Evolutionary conservation across 1,284 basidiomycete genomes (phyloP).

Genomic region (Cutaneotrichosporon dermatis): DNA sequence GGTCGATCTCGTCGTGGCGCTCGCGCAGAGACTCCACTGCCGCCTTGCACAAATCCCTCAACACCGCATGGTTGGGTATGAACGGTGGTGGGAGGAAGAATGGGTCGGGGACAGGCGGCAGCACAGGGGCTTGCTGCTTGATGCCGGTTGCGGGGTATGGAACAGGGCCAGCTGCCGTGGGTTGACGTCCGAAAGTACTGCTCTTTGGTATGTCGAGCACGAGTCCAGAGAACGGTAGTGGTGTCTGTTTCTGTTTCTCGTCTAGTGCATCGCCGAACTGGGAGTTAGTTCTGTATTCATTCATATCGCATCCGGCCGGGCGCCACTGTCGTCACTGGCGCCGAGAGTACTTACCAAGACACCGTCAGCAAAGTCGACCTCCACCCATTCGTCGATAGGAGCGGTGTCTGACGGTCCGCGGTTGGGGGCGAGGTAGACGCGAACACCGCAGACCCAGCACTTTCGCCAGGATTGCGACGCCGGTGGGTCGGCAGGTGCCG

Average conservation of each 20-base stretch:
- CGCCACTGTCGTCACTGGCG: too few relatives aligned
- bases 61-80: slow-evolving; percentile 48
- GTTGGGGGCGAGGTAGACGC: slow-evolving; percentile 23
- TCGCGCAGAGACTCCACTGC: slow-evolving; percentile 34
- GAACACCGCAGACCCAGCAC: slow-evolving; percentile 37
- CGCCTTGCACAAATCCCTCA: slow-evolving; percentile 39
- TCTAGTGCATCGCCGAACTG: slow-evolving; percentile 31
- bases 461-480: slow-evolving; percentile 27
- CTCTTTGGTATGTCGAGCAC: slow-evolving; percentile 14
- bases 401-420: slow-evolving; percentile 17
- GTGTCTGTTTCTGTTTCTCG: slow-evolving; percentile 2
- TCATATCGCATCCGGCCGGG: too few relatives aligned
- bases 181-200: slow-evolving; percentile 20
- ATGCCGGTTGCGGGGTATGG: slow-evolving; percentile 7
- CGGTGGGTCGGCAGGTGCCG: neutral
- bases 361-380: slow-evolving; percentile 26
- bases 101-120: slow-evolving; percentile 41
- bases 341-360: slow-evolving; percentile 23
- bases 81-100: slow-evolving; percentile 51
- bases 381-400: slow-evolving; percentile 28
- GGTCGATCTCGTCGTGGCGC: slow-evolving; percentile 30
- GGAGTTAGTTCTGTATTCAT: neutral
- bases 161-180: slow-evolving; percentile 20
- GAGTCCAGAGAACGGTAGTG: slow-evolving; percentile 27
- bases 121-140: slow-evolving; percentile 4